These are phyloP conservation scores for Dentipellis fragilis DNA, from an alignment of 768 basidiomycete species.

Conservation along the genomic window DNA sequence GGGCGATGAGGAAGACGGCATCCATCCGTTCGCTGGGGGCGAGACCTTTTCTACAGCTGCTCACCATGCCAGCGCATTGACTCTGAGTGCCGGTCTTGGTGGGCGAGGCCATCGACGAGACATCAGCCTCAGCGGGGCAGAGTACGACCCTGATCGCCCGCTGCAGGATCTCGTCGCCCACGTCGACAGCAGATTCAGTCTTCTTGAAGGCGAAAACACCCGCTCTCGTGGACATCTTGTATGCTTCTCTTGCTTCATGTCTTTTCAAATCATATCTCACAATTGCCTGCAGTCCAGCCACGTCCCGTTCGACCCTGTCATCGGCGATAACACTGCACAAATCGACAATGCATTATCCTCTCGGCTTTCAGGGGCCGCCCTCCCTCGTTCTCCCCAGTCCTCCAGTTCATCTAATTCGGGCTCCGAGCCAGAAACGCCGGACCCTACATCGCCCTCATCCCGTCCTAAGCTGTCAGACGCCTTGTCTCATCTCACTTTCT, in stretches of 20 bases:
- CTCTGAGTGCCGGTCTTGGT: slow-evolving; percentile 74
- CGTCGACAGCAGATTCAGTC: slow-evolving; percentile 44
- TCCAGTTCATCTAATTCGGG: slow-evolving; percentile 30
- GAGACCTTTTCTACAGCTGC: slow-evolving; percentile 75
- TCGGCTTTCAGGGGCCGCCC: slow-evolving; percentile 35
- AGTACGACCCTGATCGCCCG: slow-evolving; percentile 81
- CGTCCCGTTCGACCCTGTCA: slow-evolving; percentile 40
- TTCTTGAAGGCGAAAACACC: slow-evolving; percentile 44
- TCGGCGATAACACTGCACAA: slow-evolving; percentile 53
- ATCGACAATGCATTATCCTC: slow-evolving; percentile 51
- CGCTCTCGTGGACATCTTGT: slow-evolving; percentile 30
- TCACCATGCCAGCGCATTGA: slow-evolving; percentile 85
- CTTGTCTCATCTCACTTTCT: slow-evolving; percentile 60
- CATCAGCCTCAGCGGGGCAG: slow-evolving; percentile 58
- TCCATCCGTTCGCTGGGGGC: slow-evolving; percentile 50
- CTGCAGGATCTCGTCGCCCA: slow-evolving; percentile 63
- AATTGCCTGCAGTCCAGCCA: slow-evolving; percentile 20
- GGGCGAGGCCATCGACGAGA: slow-evolving; percentile 44
- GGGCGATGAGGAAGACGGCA: slow-evolving; percentile 56
- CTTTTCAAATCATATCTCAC: slow-evolving; percentile 2
- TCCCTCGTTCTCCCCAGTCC: slow-evolving; percentile 31
- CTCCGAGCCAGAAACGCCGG: slow-evolving; percentile 35
- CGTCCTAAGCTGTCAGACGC: slow-evolving; percentile 65
- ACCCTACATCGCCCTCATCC: slow-evolving; percentile 21
- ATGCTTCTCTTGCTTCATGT: slow-evolving; percentile 17